These are phyloP conservation scores for Erodium chrysanthum DNA, from an alignment of 441 rosid genomes.

Conservation along the genomic window DNA sequence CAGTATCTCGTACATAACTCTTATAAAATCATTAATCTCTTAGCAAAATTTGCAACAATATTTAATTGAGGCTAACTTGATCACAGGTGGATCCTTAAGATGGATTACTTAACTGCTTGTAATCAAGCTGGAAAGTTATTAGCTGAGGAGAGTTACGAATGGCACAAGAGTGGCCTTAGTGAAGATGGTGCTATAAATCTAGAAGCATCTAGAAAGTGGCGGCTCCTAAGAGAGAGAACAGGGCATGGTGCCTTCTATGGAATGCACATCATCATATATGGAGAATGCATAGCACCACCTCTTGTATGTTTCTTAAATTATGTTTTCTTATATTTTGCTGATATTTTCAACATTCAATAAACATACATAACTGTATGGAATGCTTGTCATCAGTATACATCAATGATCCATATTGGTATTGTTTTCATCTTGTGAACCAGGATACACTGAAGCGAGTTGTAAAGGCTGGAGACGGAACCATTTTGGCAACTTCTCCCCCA, in stretches of 20 bases:
- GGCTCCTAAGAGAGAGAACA: conserved; percentile 63
- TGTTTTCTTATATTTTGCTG: not conserved
- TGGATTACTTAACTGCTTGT: conserved; percentile 65
- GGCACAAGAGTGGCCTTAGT: conserved; percentile 61
- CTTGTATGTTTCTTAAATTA: conserved; percentile 42
- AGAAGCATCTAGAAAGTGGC: conserved; percentile 89
- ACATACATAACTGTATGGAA: not conserved
- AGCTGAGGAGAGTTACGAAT: conserved; percentile 55
- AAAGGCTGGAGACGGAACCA: conserved; percentile 87
- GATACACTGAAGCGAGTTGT: conserved; percentile 87
- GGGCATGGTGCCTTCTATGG: conserved; percentile 91
- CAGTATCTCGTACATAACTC: not conserved
- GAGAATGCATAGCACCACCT: conserved; percentile 80
- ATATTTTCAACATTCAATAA: not conserved
- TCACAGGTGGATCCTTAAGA: conserved; percentile 40
- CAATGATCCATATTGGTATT: no score
- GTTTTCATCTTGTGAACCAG: conserved; percentile 28
- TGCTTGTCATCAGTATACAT: not conserved
- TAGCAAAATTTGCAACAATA: not conserved
- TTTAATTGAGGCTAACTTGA: not conserved
- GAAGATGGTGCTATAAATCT: conserved; percentile 74
- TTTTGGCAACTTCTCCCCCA: conserved; percentile 94
- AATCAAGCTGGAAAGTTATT: conserved; percentile 46
- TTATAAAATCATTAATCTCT: not conserved
- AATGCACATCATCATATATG: conserved; percentile 63